Evolutionary conservation across 2,329 filamentous ascomycete species (phyloP).

Genomic region (Malbranchea zuffiana): DNA sequence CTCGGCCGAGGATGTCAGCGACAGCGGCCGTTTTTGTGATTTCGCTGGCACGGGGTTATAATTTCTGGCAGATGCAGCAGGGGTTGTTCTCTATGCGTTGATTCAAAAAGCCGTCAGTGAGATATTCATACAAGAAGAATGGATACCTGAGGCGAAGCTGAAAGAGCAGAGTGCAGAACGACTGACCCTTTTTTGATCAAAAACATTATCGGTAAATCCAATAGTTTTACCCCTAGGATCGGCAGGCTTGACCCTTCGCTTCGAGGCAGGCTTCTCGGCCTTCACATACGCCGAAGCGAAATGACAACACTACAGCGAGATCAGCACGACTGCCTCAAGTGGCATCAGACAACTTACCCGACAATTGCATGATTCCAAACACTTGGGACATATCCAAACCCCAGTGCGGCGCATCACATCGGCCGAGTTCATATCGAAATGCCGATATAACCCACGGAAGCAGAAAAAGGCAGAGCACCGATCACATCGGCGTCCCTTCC

Average conservation of each 20-base stretch:
- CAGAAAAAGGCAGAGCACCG: constrained; percentile 29
- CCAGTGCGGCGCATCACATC: constrained; percentile 23
- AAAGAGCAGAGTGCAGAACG: not conserved
- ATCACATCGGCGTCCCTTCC: constrained; percentile 26
- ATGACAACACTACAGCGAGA: constrained; percentile 22
- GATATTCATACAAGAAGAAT: not conserved
- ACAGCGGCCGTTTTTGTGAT: constrained; percentile 12
- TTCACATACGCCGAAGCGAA: constrained; percentile 25
- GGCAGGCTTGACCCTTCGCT: constrained; percentile 23
- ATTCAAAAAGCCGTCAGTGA: constrained; percentile 2
- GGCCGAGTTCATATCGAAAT: constrained; percentile 26
- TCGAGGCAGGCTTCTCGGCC: constrained; percentile 25
- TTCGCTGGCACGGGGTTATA: constrained; percentile 6
- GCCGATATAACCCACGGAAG: constrained; percentile 27
- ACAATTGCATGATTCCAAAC: constrained; percentile 26
- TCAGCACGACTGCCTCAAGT: not conserved
- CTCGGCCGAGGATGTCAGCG: constrained; percentile 1
- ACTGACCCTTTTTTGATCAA: constrained; percentile 26
- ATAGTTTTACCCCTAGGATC: constrained; percentile 25
- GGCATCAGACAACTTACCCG: constrained; percentile 13
- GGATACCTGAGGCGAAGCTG: not conserved
- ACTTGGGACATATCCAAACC: constrained; percentile 27
- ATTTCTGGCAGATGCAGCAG: constrained; percentile 7
- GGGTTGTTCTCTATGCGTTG: constrained; percentile 11
- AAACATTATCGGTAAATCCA: constrained; percentile 30